Evolutionary conservation across 106 monocot genomes (phyloP).

Genomic region (Allium fistulosum): DNA sequence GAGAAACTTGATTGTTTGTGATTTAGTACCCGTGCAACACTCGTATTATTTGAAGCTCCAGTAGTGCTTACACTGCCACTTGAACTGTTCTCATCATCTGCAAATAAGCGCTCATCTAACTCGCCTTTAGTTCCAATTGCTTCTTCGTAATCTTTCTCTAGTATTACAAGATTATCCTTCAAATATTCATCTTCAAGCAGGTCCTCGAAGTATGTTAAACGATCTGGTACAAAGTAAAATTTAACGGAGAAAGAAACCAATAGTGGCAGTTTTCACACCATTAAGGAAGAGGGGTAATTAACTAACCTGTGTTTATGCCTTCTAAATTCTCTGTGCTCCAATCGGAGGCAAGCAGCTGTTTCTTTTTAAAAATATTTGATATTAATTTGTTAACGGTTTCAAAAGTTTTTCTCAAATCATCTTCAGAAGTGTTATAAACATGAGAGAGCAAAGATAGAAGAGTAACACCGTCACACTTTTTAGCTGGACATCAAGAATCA

Average conservation of each 20-base stretch:
- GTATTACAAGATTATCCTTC: conserved; percentile 31
- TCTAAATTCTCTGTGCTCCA: conserved; percentile 52
- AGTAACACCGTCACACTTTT: conserved; percentile 67
- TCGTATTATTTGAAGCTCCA: conserved; percentile 10
- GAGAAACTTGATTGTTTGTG: too few relatives aligned
- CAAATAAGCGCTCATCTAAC: conserved; percentile 72
- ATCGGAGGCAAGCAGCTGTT: conserved; percentile 59
- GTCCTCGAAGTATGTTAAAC: conserved; percentile 72
- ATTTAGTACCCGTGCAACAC: too few relatives aligned
- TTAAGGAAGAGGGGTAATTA: too few relatives aligned
- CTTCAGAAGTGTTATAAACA: conserved; percentile 76
- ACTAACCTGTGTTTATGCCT: conserved; percentile 60
- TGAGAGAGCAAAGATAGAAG: conserved; percentile 74
- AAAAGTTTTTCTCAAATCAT: conserved; percentile 47
- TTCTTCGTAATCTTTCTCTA: conserved; percentile 75
- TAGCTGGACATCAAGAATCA: conserved; percentile 31
- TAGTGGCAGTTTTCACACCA: too few relatives aligned
- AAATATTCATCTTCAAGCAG: conserved; percentile 60
- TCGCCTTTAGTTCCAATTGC: conserved; percentile 35
- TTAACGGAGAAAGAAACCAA: too few relatives aligned
- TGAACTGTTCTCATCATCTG: conserved; percentile 49
- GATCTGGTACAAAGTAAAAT: conserved; percentile 30
- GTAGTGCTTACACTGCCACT: conserved; percentile 38
- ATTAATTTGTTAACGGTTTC: conserved; percentile 53
- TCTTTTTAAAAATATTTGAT: conserved; percentile 53